Evolutionary conservation across 768 basidiomycete species (phyloP).

Genomic region (Lyophyllum decastes): DNA sequence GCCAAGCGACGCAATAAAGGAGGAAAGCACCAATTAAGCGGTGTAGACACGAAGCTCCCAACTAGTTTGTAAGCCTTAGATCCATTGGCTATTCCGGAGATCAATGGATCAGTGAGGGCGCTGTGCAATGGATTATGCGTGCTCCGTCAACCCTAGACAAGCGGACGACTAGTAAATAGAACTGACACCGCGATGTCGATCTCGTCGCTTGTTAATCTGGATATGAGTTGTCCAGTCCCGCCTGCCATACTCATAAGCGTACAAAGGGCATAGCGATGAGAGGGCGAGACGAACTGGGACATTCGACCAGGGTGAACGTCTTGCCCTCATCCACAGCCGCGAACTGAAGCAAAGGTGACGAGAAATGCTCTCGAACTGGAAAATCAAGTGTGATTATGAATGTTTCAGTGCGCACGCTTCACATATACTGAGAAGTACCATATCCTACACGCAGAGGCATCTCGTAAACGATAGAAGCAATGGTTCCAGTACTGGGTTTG

Average conservation of each 20-base stretch:
- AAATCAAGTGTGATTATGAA: background rate
- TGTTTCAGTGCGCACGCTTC: background rate
- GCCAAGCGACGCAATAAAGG: background rate
- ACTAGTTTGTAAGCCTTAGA: conserved; percentile 87
- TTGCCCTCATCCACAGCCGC: conserved; percentile 64
- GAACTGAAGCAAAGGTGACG: conserved; percentile 88
- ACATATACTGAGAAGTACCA: conserved; percentile 30
- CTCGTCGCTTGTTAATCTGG: conserved; percentile 69
- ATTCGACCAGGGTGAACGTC: conserved; percentile 85
- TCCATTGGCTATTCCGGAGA: conserved; percentile 91
- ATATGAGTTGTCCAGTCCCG: conserved; percentile 84
- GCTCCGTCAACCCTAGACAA: background rate
- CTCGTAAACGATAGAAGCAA: background rate
- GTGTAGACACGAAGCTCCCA: conserved; percentile 88
- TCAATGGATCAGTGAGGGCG: conserved; percentile 87
- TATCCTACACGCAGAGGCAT: conserved; percentile 50
- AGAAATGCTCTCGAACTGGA: conserved; percentile 86
- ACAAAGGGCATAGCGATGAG: background rate
- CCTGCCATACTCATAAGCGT: conserved; percentile 41
- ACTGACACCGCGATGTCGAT: conserved; percentile 83
- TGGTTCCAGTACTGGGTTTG: background rate
- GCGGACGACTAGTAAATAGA: background rate
- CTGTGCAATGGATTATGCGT: conserved; percentile 33
- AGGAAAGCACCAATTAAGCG: conserved; percentile 73
- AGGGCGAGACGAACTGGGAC: conserved; percentile 68